phyloP scores from a whole-genome alignment of 495 filamentous ascomycete species.

The Penicillium turbatum region DNA sequence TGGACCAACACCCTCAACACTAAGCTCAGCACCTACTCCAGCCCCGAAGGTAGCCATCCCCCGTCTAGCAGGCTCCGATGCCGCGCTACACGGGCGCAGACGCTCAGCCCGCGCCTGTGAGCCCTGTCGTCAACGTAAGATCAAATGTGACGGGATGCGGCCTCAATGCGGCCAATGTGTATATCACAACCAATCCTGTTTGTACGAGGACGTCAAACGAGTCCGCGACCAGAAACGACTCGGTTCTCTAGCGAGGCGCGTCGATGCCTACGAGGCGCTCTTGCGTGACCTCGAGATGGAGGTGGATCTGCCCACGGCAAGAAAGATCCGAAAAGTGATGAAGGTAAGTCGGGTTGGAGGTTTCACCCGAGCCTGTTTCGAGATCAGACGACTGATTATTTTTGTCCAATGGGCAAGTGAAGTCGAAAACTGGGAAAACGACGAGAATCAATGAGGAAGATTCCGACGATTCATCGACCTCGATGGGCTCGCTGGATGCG shows the following conservation, averaged over 20 bases:
- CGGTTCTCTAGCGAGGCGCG: slow-evolving; percentile 34
- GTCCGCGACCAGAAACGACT: slow-evolving; percentile 52
- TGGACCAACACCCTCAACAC: not conserved
- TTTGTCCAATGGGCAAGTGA: not conserved
- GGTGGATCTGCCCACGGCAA: slow-evolving; percentile 25
- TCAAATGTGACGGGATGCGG: slow-evolving; percentile 54
- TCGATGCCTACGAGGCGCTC: slow-evolving; percentile 44
- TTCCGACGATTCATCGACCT: slow-evolving; percentile 28
- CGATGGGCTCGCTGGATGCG: slow-evolving; percentile 54
- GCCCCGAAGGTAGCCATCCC: slow-evolving; percentile 35
- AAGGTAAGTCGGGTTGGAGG: slow-evolving; percentile 22
- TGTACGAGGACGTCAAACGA: slow-evolving; percentile 55
- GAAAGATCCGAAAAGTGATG: slow-evolving; percentile 33
- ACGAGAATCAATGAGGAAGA: slow-evolving; percentile 4
- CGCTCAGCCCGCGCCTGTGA: slow-evolving; percentile 60
- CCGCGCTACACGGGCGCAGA: slow-evolving; percentile 15
- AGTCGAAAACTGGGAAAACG: slow-evolving; percentile 6
- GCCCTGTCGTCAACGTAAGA: slow-evolving; percentile 65
- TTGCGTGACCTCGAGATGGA: slow-evolving; percentile 35
- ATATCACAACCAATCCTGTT: slow-evolving; percentile 45
- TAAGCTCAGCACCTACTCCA: not conserved
- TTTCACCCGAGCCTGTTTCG: not conserved
- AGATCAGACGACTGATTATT: slow-evolving; percentile 1
- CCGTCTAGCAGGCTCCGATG: slow-evolving; percentile 11
- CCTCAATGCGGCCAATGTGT: slow-evolving; percentile 53